Percentiles rank a stretch among this genome's conserved stretches.
Conservation (phyloP, 768 basidiomycete species). For the Podaxis sp. region DNA sequence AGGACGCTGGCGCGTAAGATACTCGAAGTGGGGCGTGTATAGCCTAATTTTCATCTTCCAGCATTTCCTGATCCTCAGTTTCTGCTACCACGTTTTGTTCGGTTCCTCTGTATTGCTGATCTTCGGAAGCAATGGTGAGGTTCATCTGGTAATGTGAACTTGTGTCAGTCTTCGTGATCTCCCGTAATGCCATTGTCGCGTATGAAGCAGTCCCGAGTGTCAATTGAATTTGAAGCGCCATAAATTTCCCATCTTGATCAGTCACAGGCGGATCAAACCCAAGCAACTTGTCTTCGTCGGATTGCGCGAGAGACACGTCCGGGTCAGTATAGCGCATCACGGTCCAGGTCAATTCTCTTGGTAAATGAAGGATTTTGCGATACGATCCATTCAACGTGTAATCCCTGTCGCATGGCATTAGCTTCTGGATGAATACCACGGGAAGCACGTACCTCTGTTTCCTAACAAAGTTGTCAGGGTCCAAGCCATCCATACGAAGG, state of each 20-base stretch:
- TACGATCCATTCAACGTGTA: conserved; percentile 94
- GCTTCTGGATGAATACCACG: conserved; percentile 1
- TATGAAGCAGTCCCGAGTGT: conserved; percentile 91
- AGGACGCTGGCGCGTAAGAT: neutral
- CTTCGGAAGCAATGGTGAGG: conserved; percentile 75
- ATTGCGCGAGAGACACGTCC: conserved; percentile 86
- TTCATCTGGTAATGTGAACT: conserved; percentile 87
- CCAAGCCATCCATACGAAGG: conserved; percentile 81
- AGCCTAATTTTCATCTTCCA: neutral
- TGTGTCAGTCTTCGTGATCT: conserved; percentile 94
- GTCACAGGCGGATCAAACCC: conserved; percentile 71
- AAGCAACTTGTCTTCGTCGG: conserved; percentile 92
- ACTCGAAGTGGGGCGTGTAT: neutral
- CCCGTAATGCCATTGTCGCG: conserved; percentile 96
- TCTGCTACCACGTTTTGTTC: conserved; percentile 32
- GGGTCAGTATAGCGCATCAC: conserved; percentile 90
- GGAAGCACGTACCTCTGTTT: conserved; percentile 73
- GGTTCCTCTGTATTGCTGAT: conserved; percentile 75
- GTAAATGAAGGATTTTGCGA: conserved; percentile 85
- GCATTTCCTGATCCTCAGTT: conserved; percentile 18
- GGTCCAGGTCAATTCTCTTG: conserved; percentile 78
- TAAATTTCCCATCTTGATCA: conserved; percentile 74
- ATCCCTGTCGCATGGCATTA: conserved; percentile 51
- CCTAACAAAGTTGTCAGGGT: conserved; percentile 84
- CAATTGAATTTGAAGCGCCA: conserved; percentile 83